Conservation (phyloP, 164 flowering plant species). For the Piper longum region DNA sequence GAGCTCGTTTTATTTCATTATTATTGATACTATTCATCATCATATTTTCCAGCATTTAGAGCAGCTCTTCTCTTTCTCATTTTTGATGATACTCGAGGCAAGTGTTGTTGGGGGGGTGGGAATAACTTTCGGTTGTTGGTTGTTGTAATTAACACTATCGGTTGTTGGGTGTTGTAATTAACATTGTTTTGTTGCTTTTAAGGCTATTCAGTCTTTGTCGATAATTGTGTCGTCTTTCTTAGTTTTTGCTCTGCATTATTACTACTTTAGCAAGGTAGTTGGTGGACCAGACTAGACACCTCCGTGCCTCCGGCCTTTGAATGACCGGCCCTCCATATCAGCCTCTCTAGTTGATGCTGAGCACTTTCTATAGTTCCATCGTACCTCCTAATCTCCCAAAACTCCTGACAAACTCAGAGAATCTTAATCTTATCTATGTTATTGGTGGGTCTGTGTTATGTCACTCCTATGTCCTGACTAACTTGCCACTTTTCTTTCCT, state of each 20-base stretch:
- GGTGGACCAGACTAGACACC: background rate
- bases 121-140: slow-evolving; percentile 1
- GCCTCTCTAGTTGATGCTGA: background rate
- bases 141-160: background rate
- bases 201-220: background rate
- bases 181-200: background rate
- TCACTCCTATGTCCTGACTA: no score
- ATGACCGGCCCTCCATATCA: no score
- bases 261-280: background rate
- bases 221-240: background rate
- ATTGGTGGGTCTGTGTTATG: no score
- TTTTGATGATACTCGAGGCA: background rate
- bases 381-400: no score
- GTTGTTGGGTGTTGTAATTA: background rate
- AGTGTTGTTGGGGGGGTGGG: background rate
- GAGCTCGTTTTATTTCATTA: background rate
- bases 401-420: no score
- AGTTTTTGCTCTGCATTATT: background rate
- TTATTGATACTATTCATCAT: background rate
- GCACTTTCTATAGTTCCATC: background rate
- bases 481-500: no score
- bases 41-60: background rate
- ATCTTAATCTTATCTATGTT: no score
- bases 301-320: no score
- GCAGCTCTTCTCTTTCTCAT: no score